These are phyloP conservation scores for Paramecium sonneborni DNA, from an alignment of 73 alveolate genomes.

Conservation along the genomic window DNA sequence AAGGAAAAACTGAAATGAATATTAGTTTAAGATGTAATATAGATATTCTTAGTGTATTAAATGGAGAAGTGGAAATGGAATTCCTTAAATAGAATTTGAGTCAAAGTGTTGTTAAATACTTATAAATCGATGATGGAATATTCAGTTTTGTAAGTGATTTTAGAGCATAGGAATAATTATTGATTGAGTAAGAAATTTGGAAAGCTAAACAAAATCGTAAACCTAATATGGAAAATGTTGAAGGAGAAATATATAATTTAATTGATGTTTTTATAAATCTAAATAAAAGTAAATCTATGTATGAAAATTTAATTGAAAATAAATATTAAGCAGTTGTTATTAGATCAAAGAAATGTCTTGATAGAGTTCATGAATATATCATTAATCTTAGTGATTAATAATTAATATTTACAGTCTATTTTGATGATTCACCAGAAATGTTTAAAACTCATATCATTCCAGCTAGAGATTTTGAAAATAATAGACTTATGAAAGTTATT, in stretches of 20 bases:
- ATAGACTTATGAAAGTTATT: background rate
- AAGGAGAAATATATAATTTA: background rate
- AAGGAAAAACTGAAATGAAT: background rate
- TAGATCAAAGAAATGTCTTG: background rate
- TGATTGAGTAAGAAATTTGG: conserved; percentile 7
- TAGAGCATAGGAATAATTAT: background rate
- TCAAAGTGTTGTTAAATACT: background rate
- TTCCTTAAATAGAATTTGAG: background rate
- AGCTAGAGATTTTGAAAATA: background rate
- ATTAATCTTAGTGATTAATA: background rate
- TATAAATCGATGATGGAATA: background rate
- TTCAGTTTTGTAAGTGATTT: background rate
- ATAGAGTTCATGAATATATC: conserved; percentile 21
- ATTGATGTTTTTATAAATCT: background rate
- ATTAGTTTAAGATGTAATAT: background rate
- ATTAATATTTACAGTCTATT: conserved; percentile 2
- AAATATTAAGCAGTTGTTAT: background rate
- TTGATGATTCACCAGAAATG: background rate
- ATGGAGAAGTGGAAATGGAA: background rate
- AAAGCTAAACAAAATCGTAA: background rate
- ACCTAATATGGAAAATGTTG: background rate
- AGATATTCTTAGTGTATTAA: background rate
- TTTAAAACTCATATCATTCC: conserved; percentile 41
- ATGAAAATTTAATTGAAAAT: conserved; percentile 6
- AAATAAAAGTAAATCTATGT: conserved; percentile 40